Evolutionary conservation across 2,329 filamentous ascomycete genomes (phyloP).

Genomic region (Zasmidium cellare): DNA sequence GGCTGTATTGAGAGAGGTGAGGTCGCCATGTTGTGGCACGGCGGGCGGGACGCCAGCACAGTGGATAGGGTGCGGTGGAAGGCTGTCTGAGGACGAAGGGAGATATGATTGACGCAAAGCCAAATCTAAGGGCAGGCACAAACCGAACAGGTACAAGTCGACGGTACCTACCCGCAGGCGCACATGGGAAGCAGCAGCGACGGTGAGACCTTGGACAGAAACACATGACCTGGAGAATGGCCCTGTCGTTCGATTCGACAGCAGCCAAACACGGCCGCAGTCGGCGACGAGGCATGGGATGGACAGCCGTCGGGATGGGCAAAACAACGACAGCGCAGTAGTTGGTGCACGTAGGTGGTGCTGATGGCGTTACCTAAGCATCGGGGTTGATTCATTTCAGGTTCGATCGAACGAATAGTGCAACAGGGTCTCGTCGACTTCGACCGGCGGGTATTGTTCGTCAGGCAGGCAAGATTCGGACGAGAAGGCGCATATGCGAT

Average conservation of each 20-base stretch:
- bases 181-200: background rate
- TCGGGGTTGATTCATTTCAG: background rate
- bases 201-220: background rate
- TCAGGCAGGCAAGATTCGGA: background rate
- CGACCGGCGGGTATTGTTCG: background rate
- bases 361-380: background rate
- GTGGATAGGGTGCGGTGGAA: background rate
- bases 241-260: background rate
- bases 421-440: background rate
- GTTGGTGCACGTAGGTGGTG: background rate
- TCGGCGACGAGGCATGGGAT: background rate
- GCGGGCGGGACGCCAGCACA: background rate
- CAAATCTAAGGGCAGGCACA: background rate
- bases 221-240: background rate
- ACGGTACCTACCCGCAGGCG: background rate
- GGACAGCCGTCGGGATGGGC: too few species aligned
- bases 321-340: background rate
- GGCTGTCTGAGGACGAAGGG: background rate
- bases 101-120: background rate
- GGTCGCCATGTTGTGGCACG: slow-evolving; percentile 8
- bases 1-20: slow-evolving; percentile 3
- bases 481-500: background rate
- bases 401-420: background rate
- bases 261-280: background rate
- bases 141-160: too few species aligned